Conservation (phyloP, 2,329 filamentous ascomycete species). For the Spiromastix sp. region DNA sequence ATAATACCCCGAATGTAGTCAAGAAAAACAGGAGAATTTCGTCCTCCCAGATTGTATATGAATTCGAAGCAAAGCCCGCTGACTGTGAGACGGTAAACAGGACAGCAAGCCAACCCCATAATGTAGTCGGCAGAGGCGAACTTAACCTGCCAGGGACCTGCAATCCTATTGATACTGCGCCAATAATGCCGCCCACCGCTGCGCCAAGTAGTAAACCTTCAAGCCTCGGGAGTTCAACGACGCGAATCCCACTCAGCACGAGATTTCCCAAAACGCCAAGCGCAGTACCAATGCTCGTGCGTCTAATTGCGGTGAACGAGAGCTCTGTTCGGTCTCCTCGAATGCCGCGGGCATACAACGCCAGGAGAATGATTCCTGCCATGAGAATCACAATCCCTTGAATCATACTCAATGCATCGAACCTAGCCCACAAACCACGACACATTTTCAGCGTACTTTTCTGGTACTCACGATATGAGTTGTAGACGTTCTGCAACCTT, state of each 20-base stretch:
- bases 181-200: constrained; percentile 36
- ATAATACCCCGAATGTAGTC: constrained; percentile 71
- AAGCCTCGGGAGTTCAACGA: constrained; percentile 20
- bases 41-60: constrained; percentile 98
- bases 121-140: constrained; percentile 54
- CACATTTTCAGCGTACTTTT: constrained; percentile 66
- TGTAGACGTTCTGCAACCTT: constrained; percentile 35
- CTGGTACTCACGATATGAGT: constrained; percentile 64
- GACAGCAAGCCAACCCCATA: constrained; percentile 83
- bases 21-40: constrained; percentile 88
- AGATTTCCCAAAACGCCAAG: constrained; percentile 29
- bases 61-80: constrained; percentile 93
- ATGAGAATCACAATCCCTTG: constrained; percentile 64
- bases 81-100: constrained; percentile 78
- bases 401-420: constrained; percentile 78
- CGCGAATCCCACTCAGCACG: constrained; percentile 12
- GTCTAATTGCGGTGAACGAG: constrained; percentile 42
- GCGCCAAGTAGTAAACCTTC: constrained; percentile 30
- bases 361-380: constrained; percentile 55
- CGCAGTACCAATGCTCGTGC: constrained; percentile 40
- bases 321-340: constrained; percentile 44
- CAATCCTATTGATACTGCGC: constrained; percentile 30
- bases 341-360: constrained; percentile 59
- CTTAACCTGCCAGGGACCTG: constrained; percentile 29
- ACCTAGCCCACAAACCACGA: constrained; percentile 80